Evolutionary conservation across 345 rosid genomes (phyloP).

Genomic region (Kandelia obovata): DNA sequence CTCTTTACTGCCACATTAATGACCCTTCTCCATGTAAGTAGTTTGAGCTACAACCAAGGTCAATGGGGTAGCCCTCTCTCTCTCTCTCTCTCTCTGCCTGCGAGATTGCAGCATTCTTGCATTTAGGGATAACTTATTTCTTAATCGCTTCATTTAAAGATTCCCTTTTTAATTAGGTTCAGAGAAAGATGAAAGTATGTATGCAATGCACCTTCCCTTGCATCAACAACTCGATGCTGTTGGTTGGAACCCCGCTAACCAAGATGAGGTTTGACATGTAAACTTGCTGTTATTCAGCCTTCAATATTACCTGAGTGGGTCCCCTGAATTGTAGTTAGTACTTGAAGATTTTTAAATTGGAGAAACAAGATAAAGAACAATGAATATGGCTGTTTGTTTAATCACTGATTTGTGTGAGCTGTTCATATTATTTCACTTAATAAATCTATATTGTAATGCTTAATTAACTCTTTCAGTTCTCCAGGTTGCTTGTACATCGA

Average conservation of each 20-base stretch:
- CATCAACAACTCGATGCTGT: constrained; percentile 55
- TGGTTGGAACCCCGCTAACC: constrained; percentile 79
- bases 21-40: constrained; percentile 36
- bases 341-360: too few relatives aligned
- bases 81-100: background rate
- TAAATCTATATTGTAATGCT: background rate
- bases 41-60: background rate
- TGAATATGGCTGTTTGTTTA: too few relatives aligned
- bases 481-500: constrained; percentile 80
- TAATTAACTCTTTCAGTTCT: constrained; percentile 2
- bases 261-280: constrained; percentile 64
- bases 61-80: too few relatives aligned
- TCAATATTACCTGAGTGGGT: background rate
- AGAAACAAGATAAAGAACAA: too few relatives aligned
- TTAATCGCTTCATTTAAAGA: background rate
- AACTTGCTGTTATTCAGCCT: background rate
- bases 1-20: constrained; percentile 57
- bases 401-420: too few relatives aligned
- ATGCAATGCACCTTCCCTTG: constrained; percentile 61
- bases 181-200: constrained; percentile 58
- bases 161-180: constrained; percentile 23
- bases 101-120: background rate
- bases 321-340: background rate
- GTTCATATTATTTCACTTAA: too few relatives aligned
- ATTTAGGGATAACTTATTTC: background rate